phyloP scores from a whole-genome alignment of 805 yeast genomes.

The Saccharomycopsis sp. region DNA sequence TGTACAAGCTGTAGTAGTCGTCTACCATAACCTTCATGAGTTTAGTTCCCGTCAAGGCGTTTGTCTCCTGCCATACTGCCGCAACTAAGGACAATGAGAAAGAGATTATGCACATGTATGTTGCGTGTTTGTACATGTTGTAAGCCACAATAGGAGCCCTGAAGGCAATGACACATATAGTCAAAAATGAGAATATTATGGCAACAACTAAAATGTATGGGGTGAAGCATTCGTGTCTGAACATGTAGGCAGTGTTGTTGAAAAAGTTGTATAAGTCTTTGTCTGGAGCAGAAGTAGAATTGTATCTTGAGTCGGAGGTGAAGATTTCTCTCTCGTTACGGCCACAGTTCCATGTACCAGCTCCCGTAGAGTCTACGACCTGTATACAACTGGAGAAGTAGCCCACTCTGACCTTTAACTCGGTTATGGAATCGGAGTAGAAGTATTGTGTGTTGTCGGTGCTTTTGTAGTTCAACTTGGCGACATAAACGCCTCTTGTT shows the following conservation, averaged over 20 bases:
- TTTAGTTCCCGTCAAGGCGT: slow-evolving; percentile 20
- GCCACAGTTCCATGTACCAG: slow-evolving; percentile 17
- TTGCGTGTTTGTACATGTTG: neutral
- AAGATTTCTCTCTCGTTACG: slow-evolving; percentile 13
- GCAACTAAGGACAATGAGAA: slow-evolving; percentile 21
- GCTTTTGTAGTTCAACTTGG: slow-evolving; percentile 16
- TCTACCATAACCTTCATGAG: slow-evolving; percentile 20
- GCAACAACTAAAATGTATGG: slow-evolving; percentile 20
- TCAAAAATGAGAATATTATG: slow-evolving; percentile 16
- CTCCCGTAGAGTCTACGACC: slow-evolving; percentile 1
- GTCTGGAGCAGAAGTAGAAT: slow-evolving; percentile 17
- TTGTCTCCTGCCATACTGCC: slow-evolving; percentile 23
- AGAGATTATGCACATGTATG: slow-evolving; percentile 8
- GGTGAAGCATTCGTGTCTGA: slow-evolving; percentile 20
- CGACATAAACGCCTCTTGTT: slow-evolving; percentile 17
- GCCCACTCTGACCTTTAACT: slow-evolving; percentile 19
- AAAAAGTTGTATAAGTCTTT: slow-evolving; percentile 17
- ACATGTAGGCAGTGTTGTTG: slow-evolving; percentile 19
- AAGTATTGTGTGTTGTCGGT: slow-evolving; percentile 19
- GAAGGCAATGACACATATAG: slow-evolving; percentile 14
- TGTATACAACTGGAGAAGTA: slow-evolving; percentile 20
- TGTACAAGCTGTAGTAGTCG: slow-evolving; percentile 17
- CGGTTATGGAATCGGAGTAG: slow-evolving; percentile 9
- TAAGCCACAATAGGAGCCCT: neutral
- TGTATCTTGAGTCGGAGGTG: slow-evolving; percentile 9